Evolutionary conservation across 257 asterid species (phyloP).

Genomic region (Fraxinus cuspidata): DNA sequence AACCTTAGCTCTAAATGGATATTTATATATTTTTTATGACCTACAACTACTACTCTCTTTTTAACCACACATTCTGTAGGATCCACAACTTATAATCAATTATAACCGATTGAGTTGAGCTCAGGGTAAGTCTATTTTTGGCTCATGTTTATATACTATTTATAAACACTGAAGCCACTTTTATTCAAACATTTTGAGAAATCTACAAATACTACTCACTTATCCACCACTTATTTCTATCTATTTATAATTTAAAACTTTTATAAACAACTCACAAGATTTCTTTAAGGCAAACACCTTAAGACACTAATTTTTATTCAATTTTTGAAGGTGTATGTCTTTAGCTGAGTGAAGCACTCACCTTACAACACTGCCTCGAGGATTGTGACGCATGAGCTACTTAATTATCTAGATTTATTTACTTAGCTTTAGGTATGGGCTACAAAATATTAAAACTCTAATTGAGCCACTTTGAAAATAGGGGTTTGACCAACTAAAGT

Average conservation of each 20-base stretch:
- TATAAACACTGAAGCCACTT: no score
- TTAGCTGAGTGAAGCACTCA: background rate
- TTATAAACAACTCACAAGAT: no score
- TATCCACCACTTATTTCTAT: no score
- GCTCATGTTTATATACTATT: no score
- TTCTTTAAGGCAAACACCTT: no score
- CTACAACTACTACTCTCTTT: no score
- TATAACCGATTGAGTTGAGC: background rate
- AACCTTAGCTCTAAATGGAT: background rate
- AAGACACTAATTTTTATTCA: background rate
- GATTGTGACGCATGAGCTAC: background rate
- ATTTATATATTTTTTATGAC: background rate
- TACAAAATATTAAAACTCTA: no score
- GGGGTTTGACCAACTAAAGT: background rate
- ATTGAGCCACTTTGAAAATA: background rate
- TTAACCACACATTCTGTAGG: no score
- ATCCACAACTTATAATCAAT: no score
- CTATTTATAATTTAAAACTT: no score
- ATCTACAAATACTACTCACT: no score
- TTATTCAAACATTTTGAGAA: no score
- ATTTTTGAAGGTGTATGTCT: background rate
- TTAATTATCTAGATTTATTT: background rate
- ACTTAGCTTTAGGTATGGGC: background rate
- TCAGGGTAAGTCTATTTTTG: background rate
- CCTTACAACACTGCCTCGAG: background rate